These are phyloP conservation scores for Pythium aquatile DNA, from an alignment of 352 stramenopile genomes.

Conservation along the genomic window DNA sequence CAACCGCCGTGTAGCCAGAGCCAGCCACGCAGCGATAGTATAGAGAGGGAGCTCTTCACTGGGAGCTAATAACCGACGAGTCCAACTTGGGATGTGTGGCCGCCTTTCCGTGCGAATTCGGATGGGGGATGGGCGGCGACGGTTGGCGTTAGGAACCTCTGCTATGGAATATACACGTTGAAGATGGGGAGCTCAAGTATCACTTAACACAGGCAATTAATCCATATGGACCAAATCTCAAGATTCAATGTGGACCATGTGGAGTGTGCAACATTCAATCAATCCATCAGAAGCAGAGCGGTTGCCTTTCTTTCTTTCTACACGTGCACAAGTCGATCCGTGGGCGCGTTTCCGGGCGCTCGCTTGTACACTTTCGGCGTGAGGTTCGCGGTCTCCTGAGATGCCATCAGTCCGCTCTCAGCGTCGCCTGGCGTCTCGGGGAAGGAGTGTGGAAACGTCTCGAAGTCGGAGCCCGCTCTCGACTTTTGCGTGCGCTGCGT, in stretches of 20 bases:
- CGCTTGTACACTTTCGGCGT: constrained; percentile 53
- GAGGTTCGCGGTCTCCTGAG: constrained; percentile 14
- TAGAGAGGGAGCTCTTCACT: too few relatives aligned
- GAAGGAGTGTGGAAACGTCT: not conserved
- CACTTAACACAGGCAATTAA: not conserved
- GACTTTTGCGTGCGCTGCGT: constrained; percentile 31
- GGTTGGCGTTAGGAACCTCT: not conserved
- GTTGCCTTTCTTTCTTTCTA: constrained; percentile 6
- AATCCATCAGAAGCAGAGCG: not conserved
- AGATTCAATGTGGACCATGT: constrained; percentile 1
- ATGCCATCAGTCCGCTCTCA: constrained; percentile 7
- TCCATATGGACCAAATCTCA: not conserved
- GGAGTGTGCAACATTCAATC: not conserved
- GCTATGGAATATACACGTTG: constrained; percentile 1
- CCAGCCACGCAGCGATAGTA: not conserved
- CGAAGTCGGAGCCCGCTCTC: constrained; percentile 4
- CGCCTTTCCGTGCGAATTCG: not conserved
- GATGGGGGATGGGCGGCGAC: not conserved
- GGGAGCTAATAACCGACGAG: too few relatives aligned
- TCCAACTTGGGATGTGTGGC: too few relatives aligned
- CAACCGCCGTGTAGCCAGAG: not conserved
- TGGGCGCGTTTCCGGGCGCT: constrained; percentile 43
- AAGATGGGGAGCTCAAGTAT: constrained; percentile 3
- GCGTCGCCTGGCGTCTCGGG: not conserved
- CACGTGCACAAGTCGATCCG: constrained; percentile 33